Conservation (phyloP, 345 rosid genomes). For the Nasturtium officinale region DNA sequence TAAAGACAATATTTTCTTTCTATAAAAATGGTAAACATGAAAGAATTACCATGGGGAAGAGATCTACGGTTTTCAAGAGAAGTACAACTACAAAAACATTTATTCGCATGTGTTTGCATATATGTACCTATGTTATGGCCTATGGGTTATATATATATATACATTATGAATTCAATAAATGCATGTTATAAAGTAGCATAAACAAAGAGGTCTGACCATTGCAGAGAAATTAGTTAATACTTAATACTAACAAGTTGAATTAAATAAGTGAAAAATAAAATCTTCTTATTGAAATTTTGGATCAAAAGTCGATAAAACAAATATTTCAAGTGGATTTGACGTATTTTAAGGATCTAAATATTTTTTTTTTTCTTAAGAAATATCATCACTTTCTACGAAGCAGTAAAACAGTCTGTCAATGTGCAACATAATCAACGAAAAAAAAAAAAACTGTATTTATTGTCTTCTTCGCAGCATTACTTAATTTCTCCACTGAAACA, state of each 20-base stretch:
- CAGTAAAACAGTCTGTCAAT: slow-evolving; percentile 41
- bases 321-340: slow-evolving; percentile 44
- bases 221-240: slow-evolving; percentile 18
- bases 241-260: slow-evolving; percentile 32
- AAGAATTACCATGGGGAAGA: slow-evolving; percentile 17
- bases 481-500: background rate
- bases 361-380: background rate
- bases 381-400: slow-evolving; percentile 28
- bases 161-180: slow-evolving; percentile 13
- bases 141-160: background rate
- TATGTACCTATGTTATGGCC: background rate
- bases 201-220: slow-evolving; percentile 27
- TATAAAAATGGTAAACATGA: background rate
- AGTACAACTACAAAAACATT: slow-evolving; percentile 34
- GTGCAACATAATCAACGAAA: slow-evolving; percentile 5
- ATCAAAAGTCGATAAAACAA: slow-evolving; percentile 30
- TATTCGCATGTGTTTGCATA: slow-evolving; percentile 18
- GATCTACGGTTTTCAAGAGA: slow-evolving; percentile 22
- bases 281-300: slow-evolving; percentile 20
- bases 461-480: slow-evolving; percentile 17
- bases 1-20: background rate
- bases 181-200: slow-evolving; percentile 6
- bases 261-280: background rate
- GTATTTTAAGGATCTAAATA: slow-evolving; percentile 43
- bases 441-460: slow-evolving; percentile 19